phyloP scores from a whole-genome alignment of 192 early-diverging fungal genomes.

The Coemansia asiatica region DNA sequence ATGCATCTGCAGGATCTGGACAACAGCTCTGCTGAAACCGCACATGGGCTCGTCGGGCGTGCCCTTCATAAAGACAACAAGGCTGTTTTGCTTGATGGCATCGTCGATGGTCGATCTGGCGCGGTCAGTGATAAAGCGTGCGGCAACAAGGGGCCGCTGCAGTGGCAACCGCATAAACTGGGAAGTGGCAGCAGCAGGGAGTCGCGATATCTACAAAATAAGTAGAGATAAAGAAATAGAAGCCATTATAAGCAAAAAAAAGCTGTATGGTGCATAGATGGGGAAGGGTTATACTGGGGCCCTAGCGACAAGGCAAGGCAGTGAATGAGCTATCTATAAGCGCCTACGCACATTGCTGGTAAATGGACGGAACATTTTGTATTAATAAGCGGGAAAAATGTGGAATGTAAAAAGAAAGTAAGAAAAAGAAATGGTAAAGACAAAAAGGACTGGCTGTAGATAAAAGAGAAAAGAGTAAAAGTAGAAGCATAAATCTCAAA shows the following conservation, averaged over 20 bases:
- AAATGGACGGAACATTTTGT: not conserved
- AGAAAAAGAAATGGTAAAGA: not conserved
- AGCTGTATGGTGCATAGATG: not conserved
- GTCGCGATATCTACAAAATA: conserved; percentile 24
- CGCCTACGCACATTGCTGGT: not conserved
- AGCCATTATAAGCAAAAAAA: not conserved
- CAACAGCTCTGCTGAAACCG: conserved; percentile 90
- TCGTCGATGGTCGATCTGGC: conserved; percentile 34
- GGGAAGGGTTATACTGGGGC: no score
- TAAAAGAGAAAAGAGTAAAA: not conserved
- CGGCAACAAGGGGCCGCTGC: conserved; percentile 13
- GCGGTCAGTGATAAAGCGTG: conserved; percentile 36
- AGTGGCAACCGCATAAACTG: conserved; percentile 4
- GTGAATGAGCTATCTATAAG: not conserved
- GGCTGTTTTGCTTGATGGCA: conserved; percentile 65
- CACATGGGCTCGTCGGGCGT: conserved; percentile 90
- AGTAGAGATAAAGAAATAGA: not conserved
- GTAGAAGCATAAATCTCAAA: not conserved
- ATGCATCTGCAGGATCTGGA: conserved; percentile 81
- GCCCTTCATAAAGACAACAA: conserved; percentile 97
- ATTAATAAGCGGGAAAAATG: not conserved
- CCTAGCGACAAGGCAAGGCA: not conserved
- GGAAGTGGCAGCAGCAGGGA: conserved; percentile 6
- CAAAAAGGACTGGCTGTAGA: no score
- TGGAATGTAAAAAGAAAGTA: not conserved